Conservation (phyloP, 2,329 filamentous ascomycete species). For the Aurifilum marmelostoma region DNA sequence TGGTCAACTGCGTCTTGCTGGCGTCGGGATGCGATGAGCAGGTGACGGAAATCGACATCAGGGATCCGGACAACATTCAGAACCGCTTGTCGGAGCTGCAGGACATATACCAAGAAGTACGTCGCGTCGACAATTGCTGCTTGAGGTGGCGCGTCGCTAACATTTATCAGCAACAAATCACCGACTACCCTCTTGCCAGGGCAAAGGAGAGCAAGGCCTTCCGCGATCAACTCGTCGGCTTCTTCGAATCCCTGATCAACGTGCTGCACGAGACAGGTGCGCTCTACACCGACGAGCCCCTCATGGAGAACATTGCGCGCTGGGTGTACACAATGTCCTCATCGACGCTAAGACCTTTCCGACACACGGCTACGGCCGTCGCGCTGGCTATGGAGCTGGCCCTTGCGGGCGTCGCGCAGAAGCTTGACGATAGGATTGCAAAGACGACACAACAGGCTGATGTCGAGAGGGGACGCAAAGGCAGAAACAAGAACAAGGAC, state of each 20-base stretch:
- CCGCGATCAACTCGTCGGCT: constrained; percentile 74
- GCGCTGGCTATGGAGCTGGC: constrained; percentile 79
- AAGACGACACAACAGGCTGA: constrained; percentile 80
- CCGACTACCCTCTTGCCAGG: constrained; percentile 89
- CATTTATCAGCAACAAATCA: constrained; percentile 65
- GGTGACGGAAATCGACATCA: constrained; percentile 81
- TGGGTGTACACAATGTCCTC: constrained; percentile 94
- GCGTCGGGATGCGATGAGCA: constrained; percentile 80
- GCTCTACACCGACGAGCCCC: constrained; percentile 73
- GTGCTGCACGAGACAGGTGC: constrained; percentile 81
- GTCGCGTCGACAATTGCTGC: constrained; percentile 33
- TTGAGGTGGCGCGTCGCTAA: constrained; percentile 26
- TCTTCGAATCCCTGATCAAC: constrained; percentile 76
- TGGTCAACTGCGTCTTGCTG: constrained; percentile 69
- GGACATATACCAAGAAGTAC: constrained; percentile 79
- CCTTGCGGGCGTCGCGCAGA: constrained; percentile 57
- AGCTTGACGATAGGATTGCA: constrained; percentile 62
- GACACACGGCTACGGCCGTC: constrained; percentile 89
- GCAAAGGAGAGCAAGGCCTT: constrained; percentile 77
- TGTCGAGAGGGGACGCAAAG: constrained; percentile 70
- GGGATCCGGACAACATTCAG: constrained; percentile 84
- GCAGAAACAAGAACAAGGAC: constrained; percentile 73
- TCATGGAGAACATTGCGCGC: constrained; percentile 86
- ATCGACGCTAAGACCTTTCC: constrained; percentile 82
- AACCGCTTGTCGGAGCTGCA: constrained; percentile 83